Evolutionary conservation across 441 rosid genomes (phyloP), one percentile per base, ranked within the genome.

Genomic region (Daphne laureola): DNA sequence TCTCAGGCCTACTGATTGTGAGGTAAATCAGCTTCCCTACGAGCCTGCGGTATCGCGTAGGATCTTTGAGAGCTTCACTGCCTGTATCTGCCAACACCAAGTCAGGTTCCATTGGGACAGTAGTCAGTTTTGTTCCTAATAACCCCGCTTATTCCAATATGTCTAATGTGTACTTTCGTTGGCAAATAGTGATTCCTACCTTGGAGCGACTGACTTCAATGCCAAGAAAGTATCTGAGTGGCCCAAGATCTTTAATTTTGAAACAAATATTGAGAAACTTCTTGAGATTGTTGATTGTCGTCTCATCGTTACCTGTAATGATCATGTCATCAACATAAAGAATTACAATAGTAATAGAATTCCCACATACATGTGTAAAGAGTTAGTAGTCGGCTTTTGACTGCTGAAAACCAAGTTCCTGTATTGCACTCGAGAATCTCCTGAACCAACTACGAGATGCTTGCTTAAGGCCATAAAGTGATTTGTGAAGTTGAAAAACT

Each of bases 301-400:
- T 11, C 2, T 17, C 14, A 1, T 12, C 4, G 8, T 49, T 49
- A 7, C 53, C 25, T 14, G 53, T 49, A 12, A 49, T 14, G 1
- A 49, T 14, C 18, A 49, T 12, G 18, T 49, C 53, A 5, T 49
- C 53, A 17, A 49, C 53, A 49, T 49, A 49, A 12, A 49, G 14
- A 12, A 49, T 4, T 12, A 49, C 14, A 7, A 12, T 14, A 5
- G 25, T 49, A 12, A 17, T 25, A 4, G 31, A 11, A 9, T 49
- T 1, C 8, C 8, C 9, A 14, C 14, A 12, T 12, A 14, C 23
- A 5, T 14, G 11, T 1, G 25, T 17, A 23, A 49, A 49, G 14
- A 49, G 25, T 1, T 3, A 49, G 14, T 49, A n/a, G n/a, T 49
- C 53, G 21, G 21, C 18, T 23, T 2, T 25, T 16, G 53, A 49